Evolutionary conservation across 306 rosid genomes (phyloP).

Genomic region (Quillaja saponaria): DNA sequence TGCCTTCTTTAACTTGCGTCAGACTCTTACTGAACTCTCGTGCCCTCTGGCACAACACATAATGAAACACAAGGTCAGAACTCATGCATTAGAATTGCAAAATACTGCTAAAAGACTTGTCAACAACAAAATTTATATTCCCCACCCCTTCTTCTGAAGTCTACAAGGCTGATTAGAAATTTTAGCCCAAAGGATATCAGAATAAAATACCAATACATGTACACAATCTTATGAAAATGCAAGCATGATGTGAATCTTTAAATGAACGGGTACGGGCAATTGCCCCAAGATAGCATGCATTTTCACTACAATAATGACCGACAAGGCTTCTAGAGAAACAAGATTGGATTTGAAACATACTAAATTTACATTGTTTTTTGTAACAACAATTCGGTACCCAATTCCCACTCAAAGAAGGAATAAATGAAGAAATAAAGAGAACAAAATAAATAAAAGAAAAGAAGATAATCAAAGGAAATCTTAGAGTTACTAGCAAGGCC

Average conservation of each 20-base stretch:
- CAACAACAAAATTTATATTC: background rate
- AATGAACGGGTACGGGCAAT: background rate
- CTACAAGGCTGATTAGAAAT: background rate
- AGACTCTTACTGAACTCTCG: constrained; percentile 63
- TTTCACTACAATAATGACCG: background rate
- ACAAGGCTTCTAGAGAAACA: constrained; percentile 5
- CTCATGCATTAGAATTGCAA: constrained; percentile 6
- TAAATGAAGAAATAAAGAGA: background rate
- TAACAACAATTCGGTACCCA: too few species aligned
- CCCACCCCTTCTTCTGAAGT: background rate
- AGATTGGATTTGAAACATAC: background rate
- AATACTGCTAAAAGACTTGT: background rate
- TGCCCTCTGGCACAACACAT: constrained; percentile 56
- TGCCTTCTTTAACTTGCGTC: constrained; percentile 53
- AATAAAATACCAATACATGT: background rate
- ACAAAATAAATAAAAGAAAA: constrained; percentile 5
- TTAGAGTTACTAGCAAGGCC: background rate
- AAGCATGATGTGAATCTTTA: background rate
- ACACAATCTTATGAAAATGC: background rate
- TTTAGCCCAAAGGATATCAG: background rate
- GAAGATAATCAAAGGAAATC: background rate
- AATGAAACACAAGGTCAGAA: constrained; percentile 10
- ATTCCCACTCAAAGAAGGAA: too few species aligned
- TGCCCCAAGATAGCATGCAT: background rate
- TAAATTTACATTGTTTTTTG: background rate